phyloP scores from a whole-genome alignment of 2,329 filamentous ascomycete species.

The Volutella citrinella region DNA sequence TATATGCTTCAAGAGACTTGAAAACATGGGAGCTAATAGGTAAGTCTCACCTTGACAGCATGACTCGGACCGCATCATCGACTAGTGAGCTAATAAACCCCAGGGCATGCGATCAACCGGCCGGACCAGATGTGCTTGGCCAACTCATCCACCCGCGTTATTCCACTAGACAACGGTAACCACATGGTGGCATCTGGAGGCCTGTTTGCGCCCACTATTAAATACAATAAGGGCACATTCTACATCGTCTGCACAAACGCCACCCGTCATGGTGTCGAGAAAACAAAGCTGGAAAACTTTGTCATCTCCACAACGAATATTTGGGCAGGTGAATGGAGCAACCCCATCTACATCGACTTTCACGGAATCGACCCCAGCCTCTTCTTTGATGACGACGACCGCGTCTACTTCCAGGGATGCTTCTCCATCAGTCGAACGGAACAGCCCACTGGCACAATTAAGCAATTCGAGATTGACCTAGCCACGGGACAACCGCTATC shows the following conservation, averaged over 20 bases:
- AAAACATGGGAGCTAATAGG: neutral
- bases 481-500: conserved; percentile 17
- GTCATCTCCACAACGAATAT: conserved; percentile 20
- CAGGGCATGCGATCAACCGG: conserved; percentile 16
- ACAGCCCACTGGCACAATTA: conserved; percentile 20
- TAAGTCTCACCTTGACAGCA: neutral
- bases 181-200: no score
- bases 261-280: neutral
- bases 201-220: conserved; percentile 24
- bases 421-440: conserved; percentile 6
- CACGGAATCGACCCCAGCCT: neutral
- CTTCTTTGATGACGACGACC: neutral
- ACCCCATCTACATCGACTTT: conserved; percentile 30
- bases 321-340: conserved; percentile 22
- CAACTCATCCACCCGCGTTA: conserved; percentile 2
- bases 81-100: neutral
- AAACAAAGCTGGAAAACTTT: conserved; percentile 17
- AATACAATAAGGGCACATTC: no score
- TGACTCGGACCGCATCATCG: neutral
- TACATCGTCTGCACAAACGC: conserved; percentile 28
- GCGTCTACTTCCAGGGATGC: conserved; percentile 1
- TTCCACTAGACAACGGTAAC: conserved; percentile 13
- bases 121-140: conserved; percentile 9
- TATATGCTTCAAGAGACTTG: neutral
- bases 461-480: conserved; percentile 20